phyloP scores from a whole-genome alignment of 2,329 filamentous ascomycete genomes.

The Helotiales sp. region DNA sequence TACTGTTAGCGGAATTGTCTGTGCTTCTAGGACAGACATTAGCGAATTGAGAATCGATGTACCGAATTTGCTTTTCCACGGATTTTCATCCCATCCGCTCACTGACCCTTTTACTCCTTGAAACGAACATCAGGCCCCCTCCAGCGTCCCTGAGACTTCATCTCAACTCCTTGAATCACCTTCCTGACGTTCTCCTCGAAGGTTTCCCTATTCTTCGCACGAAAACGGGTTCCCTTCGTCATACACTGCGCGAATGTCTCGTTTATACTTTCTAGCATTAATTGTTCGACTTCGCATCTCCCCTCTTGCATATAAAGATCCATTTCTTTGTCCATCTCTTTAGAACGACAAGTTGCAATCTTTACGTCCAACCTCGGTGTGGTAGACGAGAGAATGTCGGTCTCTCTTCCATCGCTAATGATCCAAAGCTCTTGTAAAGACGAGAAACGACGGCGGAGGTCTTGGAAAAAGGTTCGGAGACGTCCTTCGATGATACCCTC shows the following conservation, averaged over 20 bases:
- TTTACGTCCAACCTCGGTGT: no score
- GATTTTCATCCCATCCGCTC: no score
- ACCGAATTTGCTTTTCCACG: no score
- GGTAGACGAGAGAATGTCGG: background rate
- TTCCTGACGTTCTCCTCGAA: constrained; percentile 11
- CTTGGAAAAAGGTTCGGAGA: constrained; percentile 22
- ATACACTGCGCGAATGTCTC: no score
- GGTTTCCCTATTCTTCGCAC: no score
- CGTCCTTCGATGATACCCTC: constrained; percentile 1
- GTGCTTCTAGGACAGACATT: no score
- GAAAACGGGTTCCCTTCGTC: no score
- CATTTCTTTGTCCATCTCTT: background rate
- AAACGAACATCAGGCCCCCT: constrained; percentile 9
- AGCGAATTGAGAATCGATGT: no score
- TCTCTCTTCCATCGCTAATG: constrained; percentile 2
- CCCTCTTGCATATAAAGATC: background rate
- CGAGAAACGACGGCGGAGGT: constrained; percentile 14
- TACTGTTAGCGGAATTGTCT: no score
- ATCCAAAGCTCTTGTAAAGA: constrained; percentile 17
- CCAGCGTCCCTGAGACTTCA: constrained; percentile 11
- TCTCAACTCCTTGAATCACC: constrained; percentile 6
- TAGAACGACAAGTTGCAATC: no score
- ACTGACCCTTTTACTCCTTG: background rate
- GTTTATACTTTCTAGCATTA: background rate
- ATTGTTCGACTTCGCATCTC: no score